Evolutionary conservation across 148 eudicot genomes (phyloP).

Genomic region (Agrostemma githago): DNA sequence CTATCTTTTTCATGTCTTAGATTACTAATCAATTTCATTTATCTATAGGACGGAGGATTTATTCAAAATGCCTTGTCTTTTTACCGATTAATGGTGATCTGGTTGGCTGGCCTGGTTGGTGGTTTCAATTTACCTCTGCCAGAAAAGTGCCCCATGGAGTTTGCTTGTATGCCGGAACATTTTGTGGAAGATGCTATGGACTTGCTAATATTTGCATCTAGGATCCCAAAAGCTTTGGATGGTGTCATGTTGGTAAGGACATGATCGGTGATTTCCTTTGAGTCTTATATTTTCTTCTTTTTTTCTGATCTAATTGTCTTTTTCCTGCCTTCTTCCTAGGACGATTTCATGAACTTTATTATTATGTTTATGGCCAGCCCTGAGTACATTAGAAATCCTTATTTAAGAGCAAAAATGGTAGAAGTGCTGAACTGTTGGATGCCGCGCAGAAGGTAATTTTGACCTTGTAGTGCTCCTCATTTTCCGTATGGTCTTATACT

Average conservation of each 20-base stretch:
- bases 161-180: conserved; percentile 98
- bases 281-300: background rate
- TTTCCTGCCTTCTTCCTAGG: conserved; percentile 41
- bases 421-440: conserved; percentile 98
- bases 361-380: conserved; percentile 99
- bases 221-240: conserved; percentile 93
- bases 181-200: conserved; percentile 97
- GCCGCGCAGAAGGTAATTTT: conserved; percentile 75
- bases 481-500: background rate
- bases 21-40: background rate
- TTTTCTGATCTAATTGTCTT: background rate
- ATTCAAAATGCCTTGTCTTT: conserved; percentile 77
- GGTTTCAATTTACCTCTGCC: conserved; percentile 96
- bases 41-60: conserved; percentile 63
- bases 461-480: background rate
- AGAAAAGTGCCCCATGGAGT: conserved; percentile 65
- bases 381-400: conserved; percentile 82
- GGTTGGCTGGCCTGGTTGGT: conserved; percentile 82
- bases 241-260: conserved; percentile 64
- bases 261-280: conserved; percentile 8
- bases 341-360: conserved; percentile 95
- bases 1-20: background rate
- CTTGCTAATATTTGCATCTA: conserved; percentile 89
- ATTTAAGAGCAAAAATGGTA: conserved; percentile 95
- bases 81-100: conserved; percentile 82